Conservation (phyloP, 208 protist genomes). For the Acanthamoeba divionensis region DNA sequence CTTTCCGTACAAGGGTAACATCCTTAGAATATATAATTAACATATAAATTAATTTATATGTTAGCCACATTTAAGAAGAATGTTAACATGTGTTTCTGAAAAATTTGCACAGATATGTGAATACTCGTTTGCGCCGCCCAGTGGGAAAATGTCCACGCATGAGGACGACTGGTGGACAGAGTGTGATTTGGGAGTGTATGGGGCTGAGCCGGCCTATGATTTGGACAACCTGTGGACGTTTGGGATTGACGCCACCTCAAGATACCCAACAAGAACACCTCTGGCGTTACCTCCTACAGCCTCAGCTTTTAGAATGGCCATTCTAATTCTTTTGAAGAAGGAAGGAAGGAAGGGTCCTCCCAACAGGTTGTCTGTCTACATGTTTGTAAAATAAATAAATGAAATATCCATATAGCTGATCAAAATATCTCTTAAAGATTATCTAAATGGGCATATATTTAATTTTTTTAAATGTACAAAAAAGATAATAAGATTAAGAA, state of each 20-base stretch:
- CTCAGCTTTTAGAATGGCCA: no score
- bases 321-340: no score
- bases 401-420: no score
- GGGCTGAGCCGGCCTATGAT: background rate
- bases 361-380: no score
- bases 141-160: background rate
- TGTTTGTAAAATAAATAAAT: no score
- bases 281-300: background rate
- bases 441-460: no score
- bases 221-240: conserved; percentile 28
- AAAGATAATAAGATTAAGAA: no score
- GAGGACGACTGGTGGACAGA: background rate
- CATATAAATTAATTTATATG: background rate
- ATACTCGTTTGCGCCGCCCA: background rate
- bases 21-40: background rate
- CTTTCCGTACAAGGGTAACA: background rate
- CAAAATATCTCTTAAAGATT: no score
- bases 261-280: background rate
- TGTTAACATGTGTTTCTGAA: no score
- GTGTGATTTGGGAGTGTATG: conserved; percentile 14
- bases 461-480: no score
- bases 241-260: conserved; percentile 33
- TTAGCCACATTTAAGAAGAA: no score
- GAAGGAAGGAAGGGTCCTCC: no score
- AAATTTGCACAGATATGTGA: background rate